Base-by-base conservation (phyloP, 78 protist genomes). In the Monosiga brevicollis region DNA sequence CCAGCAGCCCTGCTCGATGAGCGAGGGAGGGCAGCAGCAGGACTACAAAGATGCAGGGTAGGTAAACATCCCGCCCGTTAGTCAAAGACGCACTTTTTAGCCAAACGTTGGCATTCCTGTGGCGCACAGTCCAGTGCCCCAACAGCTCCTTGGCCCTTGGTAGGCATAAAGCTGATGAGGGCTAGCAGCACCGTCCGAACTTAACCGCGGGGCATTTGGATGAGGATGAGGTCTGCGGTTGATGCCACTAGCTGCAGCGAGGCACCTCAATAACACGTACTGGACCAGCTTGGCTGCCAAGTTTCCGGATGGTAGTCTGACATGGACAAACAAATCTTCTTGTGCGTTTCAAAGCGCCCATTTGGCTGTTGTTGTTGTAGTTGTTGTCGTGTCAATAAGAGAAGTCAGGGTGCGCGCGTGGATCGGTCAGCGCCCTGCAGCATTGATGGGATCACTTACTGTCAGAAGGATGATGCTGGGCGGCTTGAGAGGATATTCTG, bases 201-300 rank as follows among this genome's bases (percentile, higher is more conserved):
- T 84, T 0, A 49, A 49, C 62, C 29, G 15, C 29, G 62, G 62
- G 15, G 62, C 29, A 49, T 6, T 6, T 20, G 37, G 76, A 26
- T 9, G 38, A 36, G 1, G 78, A 0, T 1, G 78, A 0, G n/a
- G 78, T n/a, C n/a, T n/a, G n/a, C n/a, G n/a, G n/a, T n/a, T n/a
- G n/a, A n/a, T n/a, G n/a, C n/a, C n/a, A n/a, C n/a, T n/a, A n/a
- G n/a, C n/a, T n/a, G n/a, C n/a, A 49, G 29, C 15, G 29, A 38
- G n/a, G 41, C 26, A 37, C 73, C 91, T 22, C 73, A 86, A n/a
- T n/a, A n/a, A n/a, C n/a, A n/a, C n/a, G n/a, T n/a, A n/a, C 92
- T 90, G 80, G 93, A 84, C 99, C 99, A 96, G 25, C 93, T 35
- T 0, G 98, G 97, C 41, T 88, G 92, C 99, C 99, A 96, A n/a